Conservation (phyloP, 208 protist genomes). For the Acanthamoeba sp. region DNA sequence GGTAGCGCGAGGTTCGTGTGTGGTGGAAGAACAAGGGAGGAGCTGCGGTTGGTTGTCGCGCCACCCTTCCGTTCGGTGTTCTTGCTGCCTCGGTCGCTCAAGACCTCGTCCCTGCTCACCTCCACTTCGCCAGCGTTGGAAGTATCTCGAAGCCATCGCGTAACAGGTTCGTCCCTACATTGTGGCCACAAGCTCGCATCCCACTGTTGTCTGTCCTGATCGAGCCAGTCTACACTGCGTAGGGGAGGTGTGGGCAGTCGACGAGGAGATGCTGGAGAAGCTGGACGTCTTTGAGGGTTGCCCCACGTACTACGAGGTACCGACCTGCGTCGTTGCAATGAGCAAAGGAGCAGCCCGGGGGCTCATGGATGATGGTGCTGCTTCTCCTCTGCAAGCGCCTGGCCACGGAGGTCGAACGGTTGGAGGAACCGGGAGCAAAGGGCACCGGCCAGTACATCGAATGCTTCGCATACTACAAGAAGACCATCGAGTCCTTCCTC, state of each 20-base stretch:
- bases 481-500: not conserved
- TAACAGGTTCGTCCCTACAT: not conserved
- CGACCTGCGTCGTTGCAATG: too few species aligned
- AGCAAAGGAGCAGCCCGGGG: too few species aligned
- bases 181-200: too few species aligned
- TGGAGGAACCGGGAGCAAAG: not conserved
- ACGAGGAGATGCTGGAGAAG: conserved; percentile 49
- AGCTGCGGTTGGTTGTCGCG: not conserved
- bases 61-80: conserved; percentile 56
- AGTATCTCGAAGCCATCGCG: not conserved
- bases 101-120: not conserved
- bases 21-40: not conserved
- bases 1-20: not conserved
- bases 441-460: not conserved
- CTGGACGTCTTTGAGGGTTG: conserved; percentile 53
- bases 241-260: conserved; percentile 55
- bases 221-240: too few species aligned
- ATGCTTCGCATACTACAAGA: conserved; percentile 51
- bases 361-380: too few species aligned
- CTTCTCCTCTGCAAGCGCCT: not conserved
- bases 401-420: not conserved
- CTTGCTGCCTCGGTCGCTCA: not conserved
- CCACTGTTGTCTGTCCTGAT: not conserved
- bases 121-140: not conserved
- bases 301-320: conserved; percentile 48